Evolutionary conservation across 2,329 filamentous ascomycete genomes (phyloP), one percentile per base, ranked within the genome.

Genomic region (Coniella lustricola): DNA sequence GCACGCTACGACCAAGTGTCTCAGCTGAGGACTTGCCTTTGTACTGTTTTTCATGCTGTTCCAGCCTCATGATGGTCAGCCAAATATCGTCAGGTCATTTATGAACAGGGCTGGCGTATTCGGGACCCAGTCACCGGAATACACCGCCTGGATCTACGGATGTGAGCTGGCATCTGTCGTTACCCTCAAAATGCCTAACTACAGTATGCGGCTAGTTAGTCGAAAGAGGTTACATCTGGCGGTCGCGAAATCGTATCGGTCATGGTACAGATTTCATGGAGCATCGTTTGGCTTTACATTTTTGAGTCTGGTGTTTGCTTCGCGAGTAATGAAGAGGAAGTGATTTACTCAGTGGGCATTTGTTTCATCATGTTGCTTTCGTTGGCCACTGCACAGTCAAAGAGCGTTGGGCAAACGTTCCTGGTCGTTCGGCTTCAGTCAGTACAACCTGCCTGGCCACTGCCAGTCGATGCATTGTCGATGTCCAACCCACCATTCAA

Each of bases 211-310:
- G 25, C 25, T 5, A 29, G 25, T 5, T 29, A 29, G 45, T 34
- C 21, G 37, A 7, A 34, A 33, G 29, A 35, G 7, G 36, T 22
- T 33, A 16, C 35, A 46, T 40, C 36, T 29, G 33, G 37, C 22
- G 21, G 40, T n/a, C 7, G 39, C 37, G n/a, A 25, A 36, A 29
- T 48, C 36, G 10, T 38, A 38, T 34, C 46, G 33, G 35, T 44
- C 47, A 42, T 20, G 33, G 17, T 33, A 25, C 35, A 49, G 35
- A 34, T 34, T 21, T 29, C 25, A 29, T 29, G 25, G 5, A 10
- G 25, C 25, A 10, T 29, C 10, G 25, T 29, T 29, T 29, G 25
- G 25, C 25, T 5, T 5, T 10, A 29, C 25, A 10, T 10, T 5
- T 10, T 29, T 10, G 25, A 29, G 25, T 10, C 25, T 29, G 10